These are phyloP conservation scores for Lentinula novae-zelandiae DNA, from an alignment of 1,284 basidiomycete genomes.

Conservation along the genomic window DNA sequence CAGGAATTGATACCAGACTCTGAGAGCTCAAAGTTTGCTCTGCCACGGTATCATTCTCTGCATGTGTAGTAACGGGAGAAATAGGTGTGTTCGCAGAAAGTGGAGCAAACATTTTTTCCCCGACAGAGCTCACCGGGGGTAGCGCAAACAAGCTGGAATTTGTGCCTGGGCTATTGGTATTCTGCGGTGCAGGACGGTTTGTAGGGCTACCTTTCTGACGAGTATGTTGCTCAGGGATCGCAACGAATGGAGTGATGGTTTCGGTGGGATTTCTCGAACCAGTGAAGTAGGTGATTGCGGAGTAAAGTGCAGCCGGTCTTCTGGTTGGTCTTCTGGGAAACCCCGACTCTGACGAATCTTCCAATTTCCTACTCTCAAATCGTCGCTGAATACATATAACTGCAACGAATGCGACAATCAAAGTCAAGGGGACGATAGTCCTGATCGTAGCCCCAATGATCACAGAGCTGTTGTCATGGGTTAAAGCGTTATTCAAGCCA, in stretches of 20 bases:
- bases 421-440: background rate
- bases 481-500: background rate
- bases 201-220: background rate
- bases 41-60: background rate
- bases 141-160: background rate
- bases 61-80: background rate
- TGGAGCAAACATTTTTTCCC: background rate
- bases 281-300: background rate
- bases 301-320: background rate
- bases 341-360: background rate
- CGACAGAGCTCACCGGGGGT: background rate
- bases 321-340: background rate
- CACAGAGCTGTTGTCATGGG: background rate
- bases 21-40: background rate
- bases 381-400: background rate
- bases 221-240: background rate
- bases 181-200: background rate
- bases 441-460: constrained; percentile 4
- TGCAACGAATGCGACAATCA: background rate
- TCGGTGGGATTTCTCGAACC: background rate
- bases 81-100: background rate
- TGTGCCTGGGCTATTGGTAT: background rate
- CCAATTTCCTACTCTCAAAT: background rate
- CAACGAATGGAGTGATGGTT: constrained; percentile 4
- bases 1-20: background rate